Base-by-base conservation (phyloP, 2,329 filamentous ascomycete species). In the Epichloe aotearoae region DNA sequence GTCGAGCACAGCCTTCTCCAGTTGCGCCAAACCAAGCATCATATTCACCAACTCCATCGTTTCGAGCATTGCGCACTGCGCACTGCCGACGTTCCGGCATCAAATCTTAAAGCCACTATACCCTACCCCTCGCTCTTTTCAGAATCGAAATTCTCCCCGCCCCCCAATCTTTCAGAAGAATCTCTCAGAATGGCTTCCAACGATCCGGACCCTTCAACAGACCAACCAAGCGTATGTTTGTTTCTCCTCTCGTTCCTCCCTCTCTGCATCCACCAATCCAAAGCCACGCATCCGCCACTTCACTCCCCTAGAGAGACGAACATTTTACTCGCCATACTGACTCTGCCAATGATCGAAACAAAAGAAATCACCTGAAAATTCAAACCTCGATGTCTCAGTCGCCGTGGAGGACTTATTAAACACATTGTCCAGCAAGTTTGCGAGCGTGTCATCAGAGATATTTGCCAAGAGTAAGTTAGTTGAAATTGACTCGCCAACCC, bases 321-420 rank as follows among this genome's bases (percentile, higher is more conserved):
- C 5, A 20, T 20, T 12, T 42, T 19, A 4, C 40, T 43, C 47
- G 43, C 41, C 50, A 41, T 12, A 3, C 40, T 42, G 19, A 42
- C 40, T 20, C 17, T 20, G 19, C 20, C 8, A 19, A 30, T 30
- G 30, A 30, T 10, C 19, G 12, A 23, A 46, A 5, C 6, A 37
- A 14, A 26, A 42, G 19, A 46, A 56, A 53, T 57, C 63, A 12
- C 59, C 66, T 1, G 73, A 77, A 20, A 72, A 76, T 43, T 69
- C 72, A 45, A 74, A 73, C 7, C 73, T 77, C 42, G 84, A 91
- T 62, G 77, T 94, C 51, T 82, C 82, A 2, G 80, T 80, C 4
- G 87, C 89, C 2, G 84, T 96, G 1, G 90, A 96, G 59, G 88
- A 95, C 40, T 76, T 96, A 3, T 73, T 96, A 4, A 88, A 90